Evolutionary conservation across 2,329 filamentous ascomycete species (phyloP).

Genomic region (Alternaria angustiovoidea): DNA sequence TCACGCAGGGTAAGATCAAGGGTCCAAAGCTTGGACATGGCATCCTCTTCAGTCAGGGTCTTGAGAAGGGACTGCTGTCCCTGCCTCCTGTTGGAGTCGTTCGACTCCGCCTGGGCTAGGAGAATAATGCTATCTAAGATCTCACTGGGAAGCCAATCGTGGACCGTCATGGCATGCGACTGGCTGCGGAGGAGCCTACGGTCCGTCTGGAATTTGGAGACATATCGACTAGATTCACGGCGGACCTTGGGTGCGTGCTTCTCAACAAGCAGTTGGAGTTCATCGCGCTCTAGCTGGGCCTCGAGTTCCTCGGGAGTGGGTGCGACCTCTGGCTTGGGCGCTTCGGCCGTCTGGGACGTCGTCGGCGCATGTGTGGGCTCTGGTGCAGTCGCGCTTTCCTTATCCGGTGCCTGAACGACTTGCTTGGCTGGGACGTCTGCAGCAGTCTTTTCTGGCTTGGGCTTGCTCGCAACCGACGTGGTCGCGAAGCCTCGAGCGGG

Average conservation of each 20-base stretch:
- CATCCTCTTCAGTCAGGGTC: conserved; percentile 73
- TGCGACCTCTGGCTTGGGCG: conserved; percentile 51
- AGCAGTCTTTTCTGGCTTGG: conserved; percentile 58
- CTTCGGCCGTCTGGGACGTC: conserved; percentile 15
- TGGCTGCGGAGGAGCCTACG: conserved; percentile 81
- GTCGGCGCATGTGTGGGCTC: conserved; percentile 9
- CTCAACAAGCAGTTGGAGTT: conserved; percentile 86
- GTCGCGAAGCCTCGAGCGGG: conserved; percentile 93
- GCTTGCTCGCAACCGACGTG: conserved; percentile 86
- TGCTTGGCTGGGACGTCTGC: conserved; percentile 29
- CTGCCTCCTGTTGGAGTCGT: conserved; percentile 60
- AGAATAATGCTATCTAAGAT: conserved; percentile 79
- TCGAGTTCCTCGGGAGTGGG: conserved; percentile 88
- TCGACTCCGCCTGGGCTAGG: conserved; percentile 70
- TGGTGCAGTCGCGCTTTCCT: conserved; percentile 22
- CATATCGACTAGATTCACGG: conserved; percentile 79
- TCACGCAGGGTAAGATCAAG: conserved; percentile 75
- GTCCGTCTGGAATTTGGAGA: conserved; percentile 82
- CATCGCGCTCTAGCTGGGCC: conserved; percentile 85
- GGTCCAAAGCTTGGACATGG: conserved; percentile 83
- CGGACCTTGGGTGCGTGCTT: conserved; percentile 81
- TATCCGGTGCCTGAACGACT: conserved; percentile 16
- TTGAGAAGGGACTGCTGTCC: conserved; percentile 51
- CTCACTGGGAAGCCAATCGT: conserved; percentile 82
- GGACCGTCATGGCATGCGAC: conserved; percentile 74